Evolutionary conservation across 257 asterid genomes (phyloP).

Genomic region (Nicotiana otophora): DNA sequence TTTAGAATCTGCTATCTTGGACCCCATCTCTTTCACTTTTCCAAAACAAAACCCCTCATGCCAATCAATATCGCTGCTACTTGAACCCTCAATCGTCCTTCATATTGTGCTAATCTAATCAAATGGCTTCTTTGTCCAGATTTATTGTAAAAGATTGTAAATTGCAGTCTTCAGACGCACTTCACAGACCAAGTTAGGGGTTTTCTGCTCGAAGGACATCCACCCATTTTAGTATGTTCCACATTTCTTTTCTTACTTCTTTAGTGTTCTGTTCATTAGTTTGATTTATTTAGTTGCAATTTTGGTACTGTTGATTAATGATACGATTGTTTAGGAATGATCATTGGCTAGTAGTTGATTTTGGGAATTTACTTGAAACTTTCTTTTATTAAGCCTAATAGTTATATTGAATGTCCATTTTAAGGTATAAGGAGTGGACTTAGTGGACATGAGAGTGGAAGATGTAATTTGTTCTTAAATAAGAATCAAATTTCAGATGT

Average conservation of each 20-base stretch:
- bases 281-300: not conserved
- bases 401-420: not conserved
- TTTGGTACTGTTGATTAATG: not conserved
- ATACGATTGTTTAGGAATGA: not conserved
- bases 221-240: slow-evolving; percentile 21
- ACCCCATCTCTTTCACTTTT: too few relatives aligned
- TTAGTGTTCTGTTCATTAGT: not conserved
- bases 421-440: slow-evolving; percentile 23
- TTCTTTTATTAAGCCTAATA: not conserved
- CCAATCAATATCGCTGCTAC: too few relatives aligned
- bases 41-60: too few relatives aligned
- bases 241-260: not conserved
- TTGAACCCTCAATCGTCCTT: too few relatives aligned
- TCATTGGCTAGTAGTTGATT: not conserved
- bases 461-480: slow-evolving; percentile 11
- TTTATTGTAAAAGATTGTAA: slow-evolving; percentile 20
- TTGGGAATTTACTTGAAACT: not conserved
- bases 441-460: slow-evolving; percentile 1
- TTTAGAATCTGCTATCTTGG: not conserved
- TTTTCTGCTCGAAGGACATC: slow-evolving; percentile 4
- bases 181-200: slow-evolving; percentile 12
- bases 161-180: slow-evolving; percentile 18
- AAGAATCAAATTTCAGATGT: slow-evolving; percentile 20
- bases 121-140: slow-evolving; percentile 39
- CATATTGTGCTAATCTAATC: too few relatives aligned